Base-by-base conservation (phyloP, 768 basidiomycete species). In the Cystofilobasidium capitatum region DNA sequence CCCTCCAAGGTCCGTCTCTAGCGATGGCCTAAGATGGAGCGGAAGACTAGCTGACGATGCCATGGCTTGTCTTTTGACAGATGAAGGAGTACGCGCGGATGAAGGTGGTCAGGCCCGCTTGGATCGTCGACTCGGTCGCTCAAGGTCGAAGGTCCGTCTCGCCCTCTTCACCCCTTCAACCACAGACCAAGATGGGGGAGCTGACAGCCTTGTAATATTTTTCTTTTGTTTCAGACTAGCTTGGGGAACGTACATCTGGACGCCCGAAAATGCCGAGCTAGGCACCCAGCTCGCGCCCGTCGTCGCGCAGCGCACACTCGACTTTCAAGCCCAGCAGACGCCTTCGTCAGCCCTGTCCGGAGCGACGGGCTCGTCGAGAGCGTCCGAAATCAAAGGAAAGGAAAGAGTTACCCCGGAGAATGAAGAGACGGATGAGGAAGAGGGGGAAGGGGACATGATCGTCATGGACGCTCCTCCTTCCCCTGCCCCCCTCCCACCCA, bases 41-140 rank as follows among this genome's bases (percentile, higher is more conserved):
- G 31, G 26, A 89, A 36, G 93, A 91, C 0, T 92, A 93, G 75
- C 86, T 97, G 72, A 80, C 97, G 57, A 92, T 93, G 4, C 88
- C 86, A 70, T 87, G 88, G 40, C 82, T 96, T 51, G 96, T 93
- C 0, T 86, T 89, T 0, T 84, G 85, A 51, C 97, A 98, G 78
- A 82, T 91, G 51, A 83, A 83, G 26, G 91, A 94, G 72, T 97
- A 92, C 77, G 83, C 86, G 75, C 77, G 86, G 47, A 88, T 94
- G 87, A 96, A 92, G 75, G 87, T 98, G 20, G 91, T 88, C 44
- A 81, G 80, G 55, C 91, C 92, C 0, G 86, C 86, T 66, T 99
- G 96, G 96, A 81, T 99, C 14, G 80, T 86, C 14, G 83, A 91
- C 37, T 93, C 90, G 71, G 83, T 82, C n/a, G 79, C 84, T 63